Evolutionary conservation across 805 yeast species (phyloP), one percentile per base, ranked within the genome.

Genomic region (Pichia manshurica): DNA sequence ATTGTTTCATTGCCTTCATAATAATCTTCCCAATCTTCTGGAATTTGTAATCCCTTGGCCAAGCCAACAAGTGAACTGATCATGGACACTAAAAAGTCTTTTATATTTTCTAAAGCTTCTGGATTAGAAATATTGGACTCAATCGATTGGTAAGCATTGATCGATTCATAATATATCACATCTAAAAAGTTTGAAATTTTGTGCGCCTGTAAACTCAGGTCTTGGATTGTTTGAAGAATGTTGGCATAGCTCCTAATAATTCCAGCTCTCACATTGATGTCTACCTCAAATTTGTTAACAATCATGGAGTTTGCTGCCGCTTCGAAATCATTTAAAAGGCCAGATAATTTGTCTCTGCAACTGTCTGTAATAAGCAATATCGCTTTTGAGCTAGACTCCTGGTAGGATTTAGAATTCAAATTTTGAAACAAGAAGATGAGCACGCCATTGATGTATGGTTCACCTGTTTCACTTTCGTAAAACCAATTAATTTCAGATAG

Each of bases 21-120:
- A 20, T 64, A 63, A 10, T 70, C 74, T 37, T 69, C 73, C 42
- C 58, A 52, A 21, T 81, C 87, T 35, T 72, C 79, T 0, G 87
- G 82, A 2, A 75, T 63, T 43, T 78, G 77, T 57, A 84, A 63
- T 0, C 89, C 87, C 47, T 81, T 82, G 0, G 88, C 93, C 3
- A 87, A 67, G 45, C 83, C 86, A n/a, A 73, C 72, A 0, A 88
- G 62, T 57, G 88, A 84, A 13, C 76, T 66, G 22, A 87, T 62
- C 40, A 86, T 63, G 21, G 89, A 81, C 2, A 72, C 58, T 1
- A 76, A 56, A 52, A 81, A 82, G 3, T 76, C 79, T 3, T 64
- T 53, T 29, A 69, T 68, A 5, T 52, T 51, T 28, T 60, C 61
- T 3, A 47, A 50, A 5, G 46, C 20, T 12, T 33, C 35, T 21